Base-by-base conservation (phyloP, 352 stramenopile genomes). In the Globisporangium yorkense region DNA sequence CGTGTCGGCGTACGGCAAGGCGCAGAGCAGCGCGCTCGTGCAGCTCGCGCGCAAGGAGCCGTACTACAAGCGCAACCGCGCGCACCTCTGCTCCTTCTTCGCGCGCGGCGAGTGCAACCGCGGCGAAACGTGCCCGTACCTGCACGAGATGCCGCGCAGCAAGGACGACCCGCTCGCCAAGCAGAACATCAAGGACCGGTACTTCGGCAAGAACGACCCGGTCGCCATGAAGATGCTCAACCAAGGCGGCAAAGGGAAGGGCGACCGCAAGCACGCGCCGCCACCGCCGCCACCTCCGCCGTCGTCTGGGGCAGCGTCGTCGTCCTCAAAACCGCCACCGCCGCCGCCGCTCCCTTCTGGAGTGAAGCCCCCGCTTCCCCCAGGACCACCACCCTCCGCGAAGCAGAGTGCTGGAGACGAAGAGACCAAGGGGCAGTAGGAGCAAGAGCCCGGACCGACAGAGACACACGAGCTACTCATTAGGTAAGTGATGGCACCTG, bases 61-160 rank as follows among this genome's bases (percentile, higher is more conserved):
- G 21, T 96, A 96, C 68, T 96, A 96, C 84, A 96, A 92, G 74
- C 82, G 85, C 65, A 97, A 97, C 56, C 76, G 88, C 31, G 80
- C 89, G 61, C 88, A 97, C 57, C 73, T 98, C 51, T 98, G 95
- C 75, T 97, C 81, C 63, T 98, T 98, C 77, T 98, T 89, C 75
- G 91, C 92, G 37, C 84, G 86, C 31, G 95, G 95, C 48, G 94
- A 98, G 75, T 98, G 94, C 67, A 96, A 91, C 63, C 87, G 89
- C 51, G 89, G 93, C 29, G 80, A 94, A 15, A 81, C 86, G 33
- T 98, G 95, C 72, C 95, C 95, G 1, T 98, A 98, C 63, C 59
- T 96, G 66, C 89, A 98, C 66, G 95, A 98, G 71, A 96, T 98
- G 88, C 92, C 90, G 3, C 86, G 86, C 18, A 83, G 83, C 62